Evolutionary conservation across 352 stramenopile genomes (phyloP).

Genomic region (Phytophthora cactorum): DNA sequence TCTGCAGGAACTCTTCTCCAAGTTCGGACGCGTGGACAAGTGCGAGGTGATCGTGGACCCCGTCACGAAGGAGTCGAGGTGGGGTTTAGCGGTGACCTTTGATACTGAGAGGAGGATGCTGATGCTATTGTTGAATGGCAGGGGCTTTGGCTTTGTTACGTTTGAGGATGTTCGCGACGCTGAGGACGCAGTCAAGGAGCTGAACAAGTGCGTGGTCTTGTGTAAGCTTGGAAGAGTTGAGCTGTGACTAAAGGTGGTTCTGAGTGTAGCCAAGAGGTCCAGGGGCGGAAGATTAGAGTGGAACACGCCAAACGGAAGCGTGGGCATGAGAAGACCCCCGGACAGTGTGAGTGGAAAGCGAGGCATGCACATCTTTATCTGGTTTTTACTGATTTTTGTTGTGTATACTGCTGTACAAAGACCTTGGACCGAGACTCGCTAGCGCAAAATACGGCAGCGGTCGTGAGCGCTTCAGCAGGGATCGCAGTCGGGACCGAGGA

Average conservation of each 20-base stretch:
- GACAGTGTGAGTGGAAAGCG: conserved; percentile 63
- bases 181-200: conserved; percentile 77
- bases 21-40: conserved; percentile 77
- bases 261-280: conserved; percentile 70
- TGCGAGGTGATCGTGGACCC: conserved; percentile 86
- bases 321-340: conserved; percentile 85
- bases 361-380: not conserved
- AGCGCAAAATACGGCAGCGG: conserved; percentile 76
- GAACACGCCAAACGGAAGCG: conserved; percentile 84
- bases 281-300: conserved; percentile 74
- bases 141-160: conserved; percentile 81
- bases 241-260: conserved; percentile 7
- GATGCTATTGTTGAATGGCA: conserved; percentile 17
- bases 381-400: not conserved
- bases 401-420: conserved; percentile 28
- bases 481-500: conserved; percentile 54
- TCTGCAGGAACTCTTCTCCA: conserved; percentile 73
- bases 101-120: not conserved
- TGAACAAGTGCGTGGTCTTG: conserved; percentile 66
- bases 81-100: not conserved
- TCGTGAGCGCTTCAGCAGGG: conserved; percentile 44
- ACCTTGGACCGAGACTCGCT: conserved; percentile 73
- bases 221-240: not conserved
- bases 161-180: conserved; percentile 81
- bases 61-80: conserved; percentile 78